Evolutionary conservation across 2,329 filamentous ascomycete species (phyloP).

Genomic region (Aspergillus chevalieri): DNA sequence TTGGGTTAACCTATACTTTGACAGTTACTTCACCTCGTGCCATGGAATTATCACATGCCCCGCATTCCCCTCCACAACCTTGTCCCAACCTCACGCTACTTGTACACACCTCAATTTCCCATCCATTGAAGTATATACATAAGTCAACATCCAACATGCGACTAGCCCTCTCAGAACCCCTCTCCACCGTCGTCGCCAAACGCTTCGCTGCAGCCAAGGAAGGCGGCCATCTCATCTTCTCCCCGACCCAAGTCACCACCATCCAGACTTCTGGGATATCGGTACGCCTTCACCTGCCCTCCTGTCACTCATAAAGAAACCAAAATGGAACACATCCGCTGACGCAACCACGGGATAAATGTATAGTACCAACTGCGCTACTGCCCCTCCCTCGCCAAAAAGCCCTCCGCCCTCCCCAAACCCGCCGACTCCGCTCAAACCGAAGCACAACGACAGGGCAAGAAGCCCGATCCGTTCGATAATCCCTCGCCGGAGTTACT

Average conservation of each 20-base stretch:
- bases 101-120: too few relatives aligned
- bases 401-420: slow-evolving; percentile 27
- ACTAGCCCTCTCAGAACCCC: slow-evolving; percentile 29
- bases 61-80: slow-evolving; percentile 5
- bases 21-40: too few relatives aligned
- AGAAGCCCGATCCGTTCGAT: slow-evolving; percentile 41
- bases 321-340: too few relatives aligned
- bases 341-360: neutral
- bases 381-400: slow-evolving; percentile 44
- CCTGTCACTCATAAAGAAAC: neutral
- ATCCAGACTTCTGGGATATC: slow-evolving; percentile 28
- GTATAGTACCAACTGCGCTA: slow-evolving; percentile 44
- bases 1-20: too few relatives aligned
- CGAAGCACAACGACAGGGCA: neutral
- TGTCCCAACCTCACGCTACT: neutral
- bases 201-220: slow-evolving; percentile 34
- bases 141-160: slow-evolving; percentile 20
- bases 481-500: slow-evolving; percentile 38
- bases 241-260: slow-evolving; percentile 34
- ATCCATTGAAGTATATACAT: neutral
- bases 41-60: slow-evolving; percentile 7
- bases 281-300: slow-evolving; percentile 17
- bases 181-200: slow-evolving; percentile 30
- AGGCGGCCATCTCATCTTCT: slow-evolving; percentile 33
- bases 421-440: slow-evolving; percentile 11